These are phyloP conservation scores for Entomortierella chlamydospora DNA, from an alignment of 192 early-diverging fungal species.

Conservation along the genomic window DNA sequence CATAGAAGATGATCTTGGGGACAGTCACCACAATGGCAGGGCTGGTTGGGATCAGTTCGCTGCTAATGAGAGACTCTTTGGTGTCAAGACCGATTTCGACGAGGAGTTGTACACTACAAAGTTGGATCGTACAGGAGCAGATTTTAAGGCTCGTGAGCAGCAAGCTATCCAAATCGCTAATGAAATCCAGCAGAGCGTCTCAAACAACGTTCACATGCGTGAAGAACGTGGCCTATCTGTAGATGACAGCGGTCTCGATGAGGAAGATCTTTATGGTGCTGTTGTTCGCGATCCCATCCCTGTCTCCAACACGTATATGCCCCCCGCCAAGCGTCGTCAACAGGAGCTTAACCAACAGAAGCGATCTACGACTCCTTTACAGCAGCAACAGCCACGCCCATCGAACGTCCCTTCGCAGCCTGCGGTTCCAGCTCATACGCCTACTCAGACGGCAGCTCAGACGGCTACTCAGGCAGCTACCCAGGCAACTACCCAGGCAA, in stretches of 20 bases:
- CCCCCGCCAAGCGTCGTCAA: conserved; percentile 80
- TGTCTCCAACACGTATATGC: conserved; percentile 85
- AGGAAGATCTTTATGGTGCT: conserved; percentile 91
- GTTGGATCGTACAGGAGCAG: conserved; percentile 84
- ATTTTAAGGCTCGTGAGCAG: conserved; percentile 88
- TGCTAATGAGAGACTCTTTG: conserved; percentile 93
- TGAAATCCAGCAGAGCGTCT: conserved; percentile 85
- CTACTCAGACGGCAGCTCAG: neutral
- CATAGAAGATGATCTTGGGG: conserved; percentile 52
- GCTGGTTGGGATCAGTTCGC: conserved; percentile 96
- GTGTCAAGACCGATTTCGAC: conserved; percentile 94
- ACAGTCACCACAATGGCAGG: conserved; percentile 27
- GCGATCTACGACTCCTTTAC: conserved; percentile 15
- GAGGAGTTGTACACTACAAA: conserved; percentile 97
- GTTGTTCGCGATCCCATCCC: conserved; percentile 71
- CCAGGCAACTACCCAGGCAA: too few relatives aligned
- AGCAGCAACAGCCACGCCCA: conserved; percentile 13
- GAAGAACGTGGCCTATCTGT: conserved; percentile 86
- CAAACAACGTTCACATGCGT: conserved; percentile 84
- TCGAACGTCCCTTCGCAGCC: neutral
- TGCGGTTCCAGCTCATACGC: neutral
- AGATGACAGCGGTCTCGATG: conserved; percentile 80
- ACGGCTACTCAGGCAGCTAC: too few relatives aligned
- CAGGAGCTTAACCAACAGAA: conserved; percentile 56
- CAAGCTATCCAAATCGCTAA: conserved; percentile 88